phyloP scores from a whole-genome alignment of 768 basidiomycete species.

The Auriscalpium vulgare region DNA sequence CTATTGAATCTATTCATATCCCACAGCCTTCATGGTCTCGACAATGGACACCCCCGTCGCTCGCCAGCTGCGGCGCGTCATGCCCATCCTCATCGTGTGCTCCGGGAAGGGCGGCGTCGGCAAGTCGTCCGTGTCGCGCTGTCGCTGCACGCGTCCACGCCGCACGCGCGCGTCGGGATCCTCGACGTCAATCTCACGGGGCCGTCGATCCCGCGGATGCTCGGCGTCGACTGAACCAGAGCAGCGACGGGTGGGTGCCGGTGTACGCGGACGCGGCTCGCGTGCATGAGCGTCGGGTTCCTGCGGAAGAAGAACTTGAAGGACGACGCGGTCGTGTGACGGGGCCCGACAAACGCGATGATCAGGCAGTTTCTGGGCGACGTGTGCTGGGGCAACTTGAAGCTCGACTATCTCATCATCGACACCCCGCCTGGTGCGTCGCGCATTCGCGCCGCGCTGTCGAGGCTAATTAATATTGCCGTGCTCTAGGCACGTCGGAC shows the following conservation, averaged over 20 bases:
- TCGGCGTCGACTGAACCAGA: slow-evolving; percentile 90
- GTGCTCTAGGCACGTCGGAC: slow-evolving; percentile 87
- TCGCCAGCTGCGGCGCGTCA: slow-evolving; percentile 63
- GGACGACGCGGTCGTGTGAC: slow-evolving; percentile 93
- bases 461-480: neutral
- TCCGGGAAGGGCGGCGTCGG: slow-evolving; percentile 98
- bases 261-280: slow-evolving; percentile 88
- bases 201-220: slow-evolving; percentile 92
- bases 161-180: slow-evolving; percentile 70
- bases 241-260: slow-evolving; percentile 95
- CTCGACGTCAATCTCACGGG: slow-evolving; percentile 93
- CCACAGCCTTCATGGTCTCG: slow-evolving; percentile 15
- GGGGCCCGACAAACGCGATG: slow-evolving; percentile 98
- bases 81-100: slow-evolving; percentile 85
- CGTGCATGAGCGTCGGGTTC: slow-evolving; percentile 97
- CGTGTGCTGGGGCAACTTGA: slow-evolving; percentile 94
- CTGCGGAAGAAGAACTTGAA: slow-evolving; percentile 83
- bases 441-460: neutral
- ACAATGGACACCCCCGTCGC: slow-evolving; percentile 50
- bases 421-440: slow-evolving; percentile 92
- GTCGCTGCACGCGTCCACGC: slow-evolving; percentile 65
- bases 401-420: slow-evolving; percentile 87
- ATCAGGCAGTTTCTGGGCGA: slow-evolving; percentile 92
- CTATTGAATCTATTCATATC: no score
- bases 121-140: slow-evolving; percentile 94